Percentiles rank a stretch among this genome's conserved stretches.
These are phyloP conservation scores for Pythium dissotocum DNA, from an alignment of 352 stramenopile genomes.

Conservation along the genomic window DNA sequence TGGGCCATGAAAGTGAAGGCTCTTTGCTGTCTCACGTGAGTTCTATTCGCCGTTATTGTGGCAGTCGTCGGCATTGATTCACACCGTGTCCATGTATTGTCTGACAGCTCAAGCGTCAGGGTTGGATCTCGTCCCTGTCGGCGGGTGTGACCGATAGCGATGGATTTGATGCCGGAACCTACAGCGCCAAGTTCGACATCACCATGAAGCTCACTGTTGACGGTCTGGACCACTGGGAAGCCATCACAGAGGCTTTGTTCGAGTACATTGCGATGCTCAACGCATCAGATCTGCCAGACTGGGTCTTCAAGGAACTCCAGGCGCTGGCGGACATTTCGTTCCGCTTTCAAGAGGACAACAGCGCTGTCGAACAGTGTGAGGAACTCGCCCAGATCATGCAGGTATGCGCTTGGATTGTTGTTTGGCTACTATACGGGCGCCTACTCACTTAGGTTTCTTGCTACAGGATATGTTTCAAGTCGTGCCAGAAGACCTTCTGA, in stretches of 20 bases:
- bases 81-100: constrained; percentile 10
- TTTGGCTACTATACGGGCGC: background rate
- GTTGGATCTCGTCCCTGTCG: constrained; percentile 77
- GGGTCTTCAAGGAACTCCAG: constrained; percentile 43
- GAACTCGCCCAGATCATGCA: background rate
- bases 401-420: background rate
- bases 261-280: constrained; percentile 28
- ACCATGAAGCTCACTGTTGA: constrained; percentile 36
- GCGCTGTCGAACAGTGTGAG: constrained; percentile 16
- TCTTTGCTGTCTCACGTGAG: constrained; percentile 75
- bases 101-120: constrained; percentile 65
- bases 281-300: constrained; percentile 18
- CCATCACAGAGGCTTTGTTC: constrained; percentile 33
- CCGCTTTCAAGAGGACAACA: constrained; percentile 31
- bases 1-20: constrained; percentile 39
- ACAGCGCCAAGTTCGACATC: constrained; percentile 39
- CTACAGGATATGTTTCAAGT: constrained; percentile 50
- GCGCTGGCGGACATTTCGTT: constrained; percentile 33
- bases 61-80: background rate
- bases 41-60: constrained; percentile 8
- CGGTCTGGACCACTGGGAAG: constrained; percentile 38
- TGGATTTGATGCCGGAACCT: constrained; percentile 40
- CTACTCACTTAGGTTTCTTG: too few species aligned
- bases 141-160: constrained; percentile 43
- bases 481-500: constrained; percentile 45